A percentile compares a stretch with the other conserved stretches of the same genome.
phyloP scores from a whole-genome alignment of 2,329 filamentous ascomycete species.

The Penicillium hesseltinei region DNA sequence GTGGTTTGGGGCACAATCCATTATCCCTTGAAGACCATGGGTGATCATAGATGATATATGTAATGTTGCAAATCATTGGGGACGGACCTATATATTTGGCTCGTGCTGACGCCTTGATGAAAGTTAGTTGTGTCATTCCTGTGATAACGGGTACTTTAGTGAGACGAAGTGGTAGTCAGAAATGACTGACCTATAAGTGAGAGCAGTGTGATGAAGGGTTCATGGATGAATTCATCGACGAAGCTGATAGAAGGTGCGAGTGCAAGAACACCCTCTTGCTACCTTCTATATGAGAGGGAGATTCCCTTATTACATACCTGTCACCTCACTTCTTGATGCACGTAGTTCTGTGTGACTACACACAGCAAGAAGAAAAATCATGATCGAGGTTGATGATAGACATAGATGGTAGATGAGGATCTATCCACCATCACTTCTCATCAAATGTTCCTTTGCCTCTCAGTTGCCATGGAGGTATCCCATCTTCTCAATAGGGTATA shows the following conservation, averaged over 20 bases:
- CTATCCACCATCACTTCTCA: no score
- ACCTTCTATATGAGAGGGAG: no score
- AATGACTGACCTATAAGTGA: not conserved
- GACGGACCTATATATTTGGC: not conserved
- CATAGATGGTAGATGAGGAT: not conserved
- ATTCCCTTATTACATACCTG: no score
- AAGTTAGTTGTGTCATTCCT: not conserved
- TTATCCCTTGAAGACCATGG: not conserved
- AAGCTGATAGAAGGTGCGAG: not conserved
- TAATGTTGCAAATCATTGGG: not conserved
- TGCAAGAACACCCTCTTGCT: no score
- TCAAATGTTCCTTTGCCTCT: no score
- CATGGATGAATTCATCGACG: not conserved
- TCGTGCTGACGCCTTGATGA: not conserved
- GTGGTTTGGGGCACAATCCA: no score
- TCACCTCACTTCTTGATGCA: no score
- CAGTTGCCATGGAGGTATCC: not conserved
- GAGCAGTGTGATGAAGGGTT: not conserved
- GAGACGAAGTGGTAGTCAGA: not conserved
- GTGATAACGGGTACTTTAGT: not conserved
- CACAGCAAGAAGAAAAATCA: no score
- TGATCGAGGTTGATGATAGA: no score
- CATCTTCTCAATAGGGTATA: not conserved
- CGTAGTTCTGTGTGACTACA: no score
- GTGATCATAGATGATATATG: not conserved